phyloP scores from a whole-genome alignment of 768 basidiomycete genomes.

The Tylopilus rubrobrunneus region DNA sequence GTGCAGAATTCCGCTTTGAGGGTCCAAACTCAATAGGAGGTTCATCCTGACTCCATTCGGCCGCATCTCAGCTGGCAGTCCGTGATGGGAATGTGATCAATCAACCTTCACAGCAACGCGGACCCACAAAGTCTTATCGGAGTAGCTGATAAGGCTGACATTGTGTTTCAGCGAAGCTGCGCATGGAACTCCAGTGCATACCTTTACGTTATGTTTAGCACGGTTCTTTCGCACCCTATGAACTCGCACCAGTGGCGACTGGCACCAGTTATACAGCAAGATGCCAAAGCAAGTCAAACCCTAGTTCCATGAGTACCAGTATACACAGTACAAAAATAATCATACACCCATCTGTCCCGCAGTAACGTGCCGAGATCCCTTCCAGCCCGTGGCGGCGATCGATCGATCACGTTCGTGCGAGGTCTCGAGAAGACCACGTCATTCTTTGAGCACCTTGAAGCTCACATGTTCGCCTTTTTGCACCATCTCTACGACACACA shows the following conservation, averaged over 20 bases:
- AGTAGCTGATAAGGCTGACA: not conserved
- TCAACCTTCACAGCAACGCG: slow-evolving; percentile 14
- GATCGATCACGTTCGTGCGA: not conserved
- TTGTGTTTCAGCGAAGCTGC: slow-evolving; percentile 7
- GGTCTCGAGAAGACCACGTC: not conserved
- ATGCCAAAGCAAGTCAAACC: not conserved
- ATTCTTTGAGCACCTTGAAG: slow-evolving; percentile 10
- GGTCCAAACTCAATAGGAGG: not conserved
- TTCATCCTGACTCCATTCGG: not conserved
- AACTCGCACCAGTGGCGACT: not conserved
- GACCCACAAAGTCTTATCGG: slow-evolving; percentile 18
- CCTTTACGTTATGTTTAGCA: not conserved
- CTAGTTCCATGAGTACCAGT: too few relatives aligned
- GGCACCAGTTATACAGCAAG: slow-evolving; percentile 11
- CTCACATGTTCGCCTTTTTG: not conserved
- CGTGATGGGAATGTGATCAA: not conserved
- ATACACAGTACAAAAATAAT: not conserved
- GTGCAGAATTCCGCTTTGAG: slow-evolving; percentile 10
- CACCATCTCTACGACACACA: slow-evolving; percentile 2
- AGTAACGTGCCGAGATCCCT: not conserved
- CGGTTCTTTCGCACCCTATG: not conserved
- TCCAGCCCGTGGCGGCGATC: not conserved
- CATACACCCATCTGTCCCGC: not conserved
- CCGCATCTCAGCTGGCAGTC: slow-evolving; percentile 2
- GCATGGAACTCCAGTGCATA: not conserved